Evolutionary conservation across 129 eudicot species (phyloP), one percentile per base, ranked within the genome.

Genomic region (carrot (Daucus carota)): DNA sequence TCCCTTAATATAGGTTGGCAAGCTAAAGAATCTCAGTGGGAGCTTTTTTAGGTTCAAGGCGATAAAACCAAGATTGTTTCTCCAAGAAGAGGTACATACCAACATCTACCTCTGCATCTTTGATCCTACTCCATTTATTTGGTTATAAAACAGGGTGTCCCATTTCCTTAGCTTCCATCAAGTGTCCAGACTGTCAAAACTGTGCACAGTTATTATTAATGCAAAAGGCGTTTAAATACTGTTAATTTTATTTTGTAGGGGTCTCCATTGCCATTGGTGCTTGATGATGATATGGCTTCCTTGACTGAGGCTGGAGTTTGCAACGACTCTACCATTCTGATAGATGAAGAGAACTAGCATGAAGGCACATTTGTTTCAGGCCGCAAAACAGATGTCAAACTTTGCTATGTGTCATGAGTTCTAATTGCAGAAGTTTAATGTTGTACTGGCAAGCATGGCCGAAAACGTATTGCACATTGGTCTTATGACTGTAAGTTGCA

Each of bases 31-130:
- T 75, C 94, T 94, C 26, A 91, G 96, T 40, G 86, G 83, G 84
- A 94, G 89, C 88, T 94, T 94, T 82, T 94, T 94, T 82, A 94
- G 89, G 88, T 74, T 94, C 26, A 89, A 89, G 78, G 89, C 88
- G 18, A 62, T 88, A 36, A 89, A 91, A 79, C 85, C 87, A 50
- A 29, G 70, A 76, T 71, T 91, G 72, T 94, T 86, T 85, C 99
- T 94, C 73, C 96, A 94, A 79, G 98, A 94, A 86, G 90, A 89
- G 96, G 97, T 89, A 70, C 40, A 82, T 80, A 69, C 70, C 50
- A 29, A 62, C 69, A 72, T 46, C 43, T 46, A 6, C 26, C 31
- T 57, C 7, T 26, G 65, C 15, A 57, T 57, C 24, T 7, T 24
- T 57, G 15, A 57, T 10, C 31, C 65, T 6, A 3, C 4, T 20